phyloP scores from a whole-genome alignment of 352 stramenopile species.

The Phytophthora pisi region DNA sequence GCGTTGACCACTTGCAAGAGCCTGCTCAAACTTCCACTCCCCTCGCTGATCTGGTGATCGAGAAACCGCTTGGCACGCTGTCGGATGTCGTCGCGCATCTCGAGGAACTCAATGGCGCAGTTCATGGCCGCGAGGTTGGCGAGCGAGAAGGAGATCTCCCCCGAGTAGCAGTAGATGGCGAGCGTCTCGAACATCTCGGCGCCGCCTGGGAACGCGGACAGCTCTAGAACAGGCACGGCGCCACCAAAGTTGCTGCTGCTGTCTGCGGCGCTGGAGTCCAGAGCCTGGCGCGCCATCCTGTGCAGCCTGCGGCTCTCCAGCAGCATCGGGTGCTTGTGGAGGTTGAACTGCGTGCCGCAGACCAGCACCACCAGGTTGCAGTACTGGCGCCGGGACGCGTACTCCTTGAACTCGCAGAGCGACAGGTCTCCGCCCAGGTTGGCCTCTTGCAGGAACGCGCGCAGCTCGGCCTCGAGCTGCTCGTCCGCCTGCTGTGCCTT shows the following conservation, averaged over 20 bases:
- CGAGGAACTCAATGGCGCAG: slow-evolving; percentile 47
- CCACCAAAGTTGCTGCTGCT: slow-evolving; percentile 7
- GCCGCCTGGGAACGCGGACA: slow-evolving; percentile 56
- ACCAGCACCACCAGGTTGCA: slow-evolving; percentile 75
- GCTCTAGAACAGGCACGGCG: slow-evolving; percentile 46
- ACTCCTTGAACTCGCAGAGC: slow-evolving; percentile 64
- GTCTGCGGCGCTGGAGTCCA: slow-evolving; percentile 15
- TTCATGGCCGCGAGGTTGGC: slow-evolving; percentile 39
- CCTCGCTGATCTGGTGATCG: slow-evolving; percentile 21
- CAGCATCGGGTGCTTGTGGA: slow-evolving; percentile 75
- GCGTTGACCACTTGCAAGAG: slow-evolving; percentile 27
- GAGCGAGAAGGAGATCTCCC: slow-evolving; percentile 45
- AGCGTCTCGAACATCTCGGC: slow-evolving; percentile 66
- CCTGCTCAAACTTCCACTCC: slow-evolving; percentile 12
- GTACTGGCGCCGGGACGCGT: slow-evolving; percentile 36
- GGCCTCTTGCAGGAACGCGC: slow-evolving; percentile 38
- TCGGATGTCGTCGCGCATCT: slow-evolving; percentile 50
- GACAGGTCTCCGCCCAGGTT: slow-evolving; percentile 41
- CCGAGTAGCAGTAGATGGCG: slow-evolving; percentile 75
- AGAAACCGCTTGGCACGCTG: slow-evolving; percentile 39
- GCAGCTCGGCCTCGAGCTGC: slow-evolving; percentile 34
- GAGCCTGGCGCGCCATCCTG: slow-evolving; percentile 38
- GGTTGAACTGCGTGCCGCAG: slow-evolving; percentile 69
- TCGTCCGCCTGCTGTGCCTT: slow-evolving; percentile 21
- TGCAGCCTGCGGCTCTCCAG: slow-evolving; percentile 55